Evolutionary conservation across 108 stramenopile genomes (phyloP).

Genomic region (Pseudonitzschia pungens): DNA sequence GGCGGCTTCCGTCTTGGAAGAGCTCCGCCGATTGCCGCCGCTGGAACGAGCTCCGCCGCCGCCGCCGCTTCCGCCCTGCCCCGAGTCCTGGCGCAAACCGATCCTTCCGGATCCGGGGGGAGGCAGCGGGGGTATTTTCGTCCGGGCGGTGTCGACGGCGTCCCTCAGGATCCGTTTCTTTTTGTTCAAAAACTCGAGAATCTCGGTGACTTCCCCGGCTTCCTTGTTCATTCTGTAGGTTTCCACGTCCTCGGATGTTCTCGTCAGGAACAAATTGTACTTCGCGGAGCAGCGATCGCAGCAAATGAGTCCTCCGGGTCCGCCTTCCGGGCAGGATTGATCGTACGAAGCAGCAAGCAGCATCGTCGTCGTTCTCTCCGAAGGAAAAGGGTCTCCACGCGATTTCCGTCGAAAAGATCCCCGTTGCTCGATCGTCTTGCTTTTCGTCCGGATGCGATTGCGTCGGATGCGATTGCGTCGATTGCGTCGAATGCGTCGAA

Average conservation of each 20-base stretch:
- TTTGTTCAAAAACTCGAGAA: conserved; percentile 26
- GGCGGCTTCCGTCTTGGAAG: neutral
- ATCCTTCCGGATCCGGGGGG: neutral
- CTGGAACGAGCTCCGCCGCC: neutral
- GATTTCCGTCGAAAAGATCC: conserved; percentile 28
- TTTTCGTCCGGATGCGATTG: too few relatives aligned
- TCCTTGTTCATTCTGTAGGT: conserved; percentile 25
- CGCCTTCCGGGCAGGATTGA: conserved; percentile 70
- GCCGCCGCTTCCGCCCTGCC: too few relatives aligned
- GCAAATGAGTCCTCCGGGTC: conserved; percentile 81
- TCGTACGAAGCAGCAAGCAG: conserved; percentile 8
- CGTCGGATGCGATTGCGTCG: too few relatives aligned
- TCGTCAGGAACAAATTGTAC: conserved; percentile 50
- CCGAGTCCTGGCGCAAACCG: neutral
- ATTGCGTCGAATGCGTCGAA: too few relatives aligned
- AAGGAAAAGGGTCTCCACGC: conserved; percentile 27
- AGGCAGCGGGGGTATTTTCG: conserved; percentile 33
- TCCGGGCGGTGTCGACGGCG: conserved; percentile 19
- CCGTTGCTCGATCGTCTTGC: neutral
- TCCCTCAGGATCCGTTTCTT: conserved; percentile 21
- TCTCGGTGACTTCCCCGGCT: conserved; percentile 34
- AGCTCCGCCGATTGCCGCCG: conserved; percentile 1
- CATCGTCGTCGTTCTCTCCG: neutral
- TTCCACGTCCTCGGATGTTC: conserved; percentile 42
- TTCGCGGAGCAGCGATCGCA: conserved; percentile 61